phyloP scores from a whole-genome alignment of 2,329 filamentous ascomycete genomes.

The Sclerotinia subarctica region DNA sequence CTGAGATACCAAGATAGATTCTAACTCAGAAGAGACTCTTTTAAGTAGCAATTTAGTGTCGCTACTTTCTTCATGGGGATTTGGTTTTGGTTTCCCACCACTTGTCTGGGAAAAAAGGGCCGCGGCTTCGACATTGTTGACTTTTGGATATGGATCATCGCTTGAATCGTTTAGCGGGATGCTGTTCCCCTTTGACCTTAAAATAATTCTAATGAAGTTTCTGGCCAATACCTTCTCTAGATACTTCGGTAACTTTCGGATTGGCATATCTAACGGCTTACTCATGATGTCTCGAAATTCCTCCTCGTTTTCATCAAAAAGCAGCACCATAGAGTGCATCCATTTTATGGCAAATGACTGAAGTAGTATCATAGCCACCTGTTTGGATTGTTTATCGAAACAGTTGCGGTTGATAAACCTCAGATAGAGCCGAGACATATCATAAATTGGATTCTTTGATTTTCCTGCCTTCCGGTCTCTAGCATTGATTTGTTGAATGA shows the following conservation, averaged over 20 bases:
- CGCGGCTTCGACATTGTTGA: not conserved
- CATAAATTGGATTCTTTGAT: not conserved
- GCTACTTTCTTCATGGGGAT: not conserved
- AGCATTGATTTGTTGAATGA: not conserved
- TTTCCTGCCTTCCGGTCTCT: not conserved
- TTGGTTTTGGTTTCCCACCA: not conserved
- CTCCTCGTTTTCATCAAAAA: constrained; percentile 4
- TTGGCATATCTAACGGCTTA: not conserved
- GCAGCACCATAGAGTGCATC: not conserved
- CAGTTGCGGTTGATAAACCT: not conserved
- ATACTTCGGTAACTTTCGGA: not conserved
- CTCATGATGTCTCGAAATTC: not conserved
- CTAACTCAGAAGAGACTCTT: not conserved
- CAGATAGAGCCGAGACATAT: not conserved
- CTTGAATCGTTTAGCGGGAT: no score
- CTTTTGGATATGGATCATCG: not conserved
- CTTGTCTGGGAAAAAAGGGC: not conserved
- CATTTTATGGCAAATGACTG: not conserved
- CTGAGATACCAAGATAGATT: not conserved
- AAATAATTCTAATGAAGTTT: not conserved
- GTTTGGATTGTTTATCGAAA: not conserved
- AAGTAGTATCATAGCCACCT: not conserved
- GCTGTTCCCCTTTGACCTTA: not conserved
- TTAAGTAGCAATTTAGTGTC: not conserved
- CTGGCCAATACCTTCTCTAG: not conserved